Evolutionary conservation across 257 asterid species (phyloP).

Genomic region (Solanum gandarillasii): DNA sequence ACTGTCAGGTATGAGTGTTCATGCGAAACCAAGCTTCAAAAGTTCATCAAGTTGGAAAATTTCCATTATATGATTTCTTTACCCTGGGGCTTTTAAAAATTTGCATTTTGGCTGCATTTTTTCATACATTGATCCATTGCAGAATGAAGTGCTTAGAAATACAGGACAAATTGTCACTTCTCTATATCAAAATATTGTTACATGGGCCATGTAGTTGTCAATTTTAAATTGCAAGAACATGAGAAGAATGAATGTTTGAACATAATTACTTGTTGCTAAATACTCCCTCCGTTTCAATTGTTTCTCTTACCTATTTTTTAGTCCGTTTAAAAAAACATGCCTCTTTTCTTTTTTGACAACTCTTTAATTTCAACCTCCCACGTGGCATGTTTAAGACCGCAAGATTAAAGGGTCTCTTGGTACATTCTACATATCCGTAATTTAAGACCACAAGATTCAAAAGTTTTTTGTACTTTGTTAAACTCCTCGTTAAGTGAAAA

Average conservation of each 20-base stretch:
- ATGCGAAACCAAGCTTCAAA: not conserved
- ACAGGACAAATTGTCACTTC: not conserved
- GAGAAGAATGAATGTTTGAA: not conserved
- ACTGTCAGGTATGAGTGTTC: constrained; percentile 45
- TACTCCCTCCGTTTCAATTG: not conserved
- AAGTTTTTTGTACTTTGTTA: not conserved
- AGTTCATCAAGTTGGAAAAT: not conserved
- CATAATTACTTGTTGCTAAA: not conserved
- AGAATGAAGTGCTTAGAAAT: not conserved
- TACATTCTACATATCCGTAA: too few species aligned
- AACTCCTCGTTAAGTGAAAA: not conserved
- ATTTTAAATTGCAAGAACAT: not conserved
- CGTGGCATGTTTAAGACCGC: not conserved
- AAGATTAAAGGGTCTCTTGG: not conserved
- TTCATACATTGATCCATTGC: not conserved
- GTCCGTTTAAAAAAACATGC: not conserved
- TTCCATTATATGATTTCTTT: not conserved
- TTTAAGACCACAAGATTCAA: too few species aligned
- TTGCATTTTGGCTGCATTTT: not conserved
- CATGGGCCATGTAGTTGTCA: not conserved
- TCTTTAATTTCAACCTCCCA: too few species aligned
- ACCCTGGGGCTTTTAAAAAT: not conserved
- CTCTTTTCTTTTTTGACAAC: not conserved
- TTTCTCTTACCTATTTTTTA: not conserved
- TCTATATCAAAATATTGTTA: not conserved